These are phyloP conservation scores for Schizophyllum commune DNA, from an alignment of 1,284 basidiomycete species.

Conservation along the genomic window DNA sequence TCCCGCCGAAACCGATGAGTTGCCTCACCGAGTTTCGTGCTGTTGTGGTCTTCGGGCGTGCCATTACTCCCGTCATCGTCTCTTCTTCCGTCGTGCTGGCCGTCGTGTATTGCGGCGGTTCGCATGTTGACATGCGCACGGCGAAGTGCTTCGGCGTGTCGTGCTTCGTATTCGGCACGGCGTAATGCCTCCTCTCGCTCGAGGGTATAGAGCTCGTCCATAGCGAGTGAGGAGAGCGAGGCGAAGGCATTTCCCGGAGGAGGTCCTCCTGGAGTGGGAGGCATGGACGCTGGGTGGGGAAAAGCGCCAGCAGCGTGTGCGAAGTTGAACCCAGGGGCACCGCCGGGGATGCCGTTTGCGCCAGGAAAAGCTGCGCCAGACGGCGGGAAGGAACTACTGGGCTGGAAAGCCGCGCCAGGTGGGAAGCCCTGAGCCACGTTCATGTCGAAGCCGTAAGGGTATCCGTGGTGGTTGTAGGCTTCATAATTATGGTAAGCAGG, in stretches of 20 bases:
- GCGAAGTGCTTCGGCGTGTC: constrained; percentile 71
- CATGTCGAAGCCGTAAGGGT: neutral
- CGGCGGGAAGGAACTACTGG: neutral
- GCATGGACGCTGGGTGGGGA: neutral
- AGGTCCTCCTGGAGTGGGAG: neutral
- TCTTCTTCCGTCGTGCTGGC: neutral
- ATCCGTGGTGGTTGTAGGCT: neutral
- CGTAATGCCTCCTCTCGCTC: constrained; percentile 79
- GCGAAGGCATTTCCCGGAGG: constrained; percentile 39
- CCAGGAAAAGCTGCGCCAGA: neutral
- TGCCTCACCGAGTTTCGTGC: neutral
- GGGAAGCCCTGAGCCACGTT: neutral
- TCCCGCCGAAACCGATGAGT: neutral
- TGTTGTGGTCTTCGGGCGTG: neutral
- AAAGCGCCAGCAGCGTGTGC: neutral
- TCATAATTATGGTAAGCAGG: neutral
- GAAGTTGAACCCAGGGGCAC: constrained; percentile 9
- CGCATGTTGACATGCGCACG: constrained; percentile 72
- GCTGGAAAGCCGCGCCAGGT: neutral
- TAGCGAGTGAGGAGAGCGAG: constrained; percentile 73
- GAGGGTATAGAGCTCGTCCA: constrained; percentile 82
- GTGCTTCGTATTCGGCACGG: constrained; percentile 78
- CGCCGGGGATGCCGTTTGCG: neutral
- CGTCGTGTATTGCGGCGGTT: constrained; percentile 16
- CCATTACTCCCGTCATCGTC: neutral